Conservation (phyloP, 2,329 filamentous ascomycete genomes). For the Aspergillus sp. region DNA sequence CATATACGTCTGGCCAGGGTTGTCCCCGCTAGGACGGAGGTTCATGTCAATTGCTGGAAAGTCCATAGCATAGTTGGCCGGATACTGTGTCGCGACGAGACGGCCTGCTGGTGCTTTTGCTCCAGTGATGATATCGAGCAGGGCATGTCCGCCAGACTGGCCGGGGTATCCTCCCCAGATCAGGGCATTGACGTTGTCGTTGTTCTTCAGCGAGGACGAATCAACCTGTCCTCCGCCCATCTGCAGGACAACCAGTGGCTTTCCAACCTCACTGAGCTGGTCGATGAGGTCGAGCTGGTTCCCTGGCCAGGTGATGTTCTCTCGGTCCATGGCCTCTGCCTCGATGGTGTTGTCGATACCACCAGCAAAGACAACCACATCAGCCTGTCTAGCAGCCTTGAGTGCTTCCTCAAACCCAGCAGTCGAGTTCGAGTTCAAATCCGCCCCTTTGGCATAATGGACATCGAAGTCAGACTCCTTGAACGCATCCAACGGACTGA, state of each 20-base stretch:
- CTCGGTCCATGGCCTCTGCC: constrained; percentile 43
- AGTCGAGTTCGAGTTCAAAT: constrained; percentile 30
- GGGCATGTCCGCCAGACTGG: constrained; percentile 43
- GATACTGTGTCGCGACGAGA: constrained; percentile 42
- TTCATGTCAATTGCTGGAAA: constrained; percentile 44
- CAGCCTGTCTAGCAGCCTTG: constrained; percentile 34
- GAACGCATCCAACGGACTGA: constrained; percentile 55
- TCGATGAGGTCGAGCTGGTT: constrained; percentile 44
- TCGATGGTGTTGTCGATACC: constrained; percentile 46
- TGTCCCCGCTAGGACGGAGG: constrained; percentile 38
- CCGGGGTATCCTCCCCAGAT: constrained; percentile 49
- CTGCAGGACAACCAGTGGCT: constrained; percentile 43
- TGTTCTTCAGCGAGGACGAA: constrained; percentile 38
- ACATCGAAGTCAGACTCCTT: constrained; percentile 48
- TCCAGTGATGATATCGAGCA: constrained; percentile 45
- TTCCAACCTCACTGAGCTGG: constrained; percentile 36
- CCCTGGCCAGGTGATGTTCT: constrained; percentile 43
- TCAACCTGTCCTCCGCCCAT: constrained; percentile 49
- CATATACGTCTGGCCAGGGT: constrained; percentile 47
- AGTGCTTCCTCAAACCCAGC: constrained; percentile 35
- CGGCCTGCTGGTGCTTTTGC: constrained; percentile 43
- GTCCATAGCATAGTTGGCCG: constrained; percentile 42
- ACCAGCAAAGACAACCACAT: constrained; percentile 42
- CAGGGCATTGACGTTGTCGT: constrained; percentile 42
- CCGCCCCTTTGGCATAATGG: constrained; percentile 45